These are phyloP conservation scores for Plantago rigida DNA, from an alignment of 305 asterid genomes.

Conservation along the genomic window DNA sequence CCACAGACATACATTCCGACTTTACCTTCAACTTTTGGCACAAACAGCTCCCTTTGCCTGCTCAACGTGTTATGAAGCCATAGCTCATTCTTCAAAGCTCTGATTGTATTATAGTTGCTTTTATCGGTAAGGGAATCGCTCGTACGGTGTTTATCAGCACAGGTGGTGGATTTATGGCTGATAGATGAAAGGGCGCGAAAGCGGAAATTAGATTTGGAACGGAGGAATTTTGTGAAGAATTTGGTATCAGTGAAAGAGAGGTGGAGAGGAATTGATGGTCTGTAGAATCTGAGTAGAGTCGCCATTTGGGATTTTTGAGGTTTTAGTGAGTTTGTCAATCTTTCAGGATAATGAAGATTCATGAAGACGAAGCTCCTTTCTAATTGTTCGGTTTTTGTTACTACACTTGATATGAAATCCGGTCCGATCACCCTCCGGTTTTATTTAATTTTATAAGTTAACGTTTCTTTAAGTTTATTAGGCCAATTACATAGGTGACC, in stretches of 20 bases:
- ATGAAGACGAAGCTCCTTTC: too few relatives aligned
- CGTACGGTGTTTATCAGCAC: conserved; percentile 11
- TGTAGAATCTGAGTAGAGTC: conserved; percentile 34
- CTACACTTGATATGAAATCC: too few relatives aligned
- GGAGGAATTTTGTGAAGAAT: conserved; percentile 17
- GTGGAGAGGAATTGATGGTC: conserved; percentile 32
- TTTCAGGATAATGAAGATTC: background rate
- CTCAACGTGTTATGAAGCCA: conserved; percentile 86
- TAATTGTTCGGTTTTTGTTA: too few relatives aligned
- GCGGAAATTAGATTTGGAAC: conserved; percentile 23
- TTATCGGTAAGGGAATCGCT: background rate
- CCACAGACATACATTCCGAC: conserved; percentile 98
- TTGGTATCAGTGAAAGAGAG: conserved; percentile 19
- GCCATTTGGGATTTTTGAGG: conserved; percentile 30
- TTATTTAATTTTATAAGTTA: too few relatives aligned
- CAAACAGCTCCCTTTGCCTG: conserved; percentile 65
- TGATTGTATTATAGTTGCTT: conserved; percentile 1
- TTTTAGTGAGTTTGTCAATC: background rate
- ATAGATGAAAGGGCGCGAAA: conserved; percentile 22
- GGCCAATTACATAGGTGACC: too few relatives aligned
- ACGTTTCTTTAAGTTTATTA: too few relatives aligned
- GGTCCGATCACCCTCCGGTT: too few relatives aligned
- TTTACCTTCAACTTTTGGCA: conserved; percentile 64
- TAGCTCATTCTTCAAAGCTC: conserved; percentile 33
- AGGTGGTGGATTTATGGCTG: conserved; percentile 21